These are phyloP conservation scores for Candida dajiaensis DNA, from an alignment of 805 yeast genomes.

Conservation along the genomic window DNA sequence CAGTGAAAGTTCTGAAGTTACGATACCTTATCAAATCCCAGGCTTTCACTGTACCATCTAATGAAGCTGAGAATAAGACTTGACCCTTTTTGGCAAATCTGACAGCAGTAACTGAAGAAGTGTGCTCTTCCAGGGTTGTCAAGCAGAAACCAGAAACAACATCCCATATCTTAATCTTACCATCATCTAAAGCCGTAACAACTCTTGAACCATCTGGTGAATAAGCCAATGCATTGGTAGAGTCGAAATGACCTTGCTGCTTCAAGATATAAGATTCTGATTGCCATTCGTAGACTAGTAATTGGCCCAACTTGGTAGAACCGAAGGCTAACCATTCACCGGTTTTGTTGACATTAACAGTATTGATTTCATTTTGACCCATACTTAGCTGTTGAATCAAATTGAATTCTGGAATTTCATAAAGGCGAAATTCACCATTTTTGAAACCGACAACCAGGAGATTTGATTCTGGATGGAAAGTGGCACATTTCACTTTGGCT, in stretches of 20 bases:
- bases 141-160: slow-evolving; percentile 86
- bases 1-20: slow-evolving; percentile 91
- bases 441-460: slow-evolving; percentile 83
- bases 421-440: slow-evolving; percentile 85
- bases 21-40: slow-evolving; percentile 93
- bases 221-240: slow-evolving; percentile 76
- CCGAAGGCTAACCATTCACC: slow-evolving; percentile 99
- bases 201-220: slow-evolving; percentile 93
- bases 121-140: slow-evolving; percentile 87
- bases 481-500: slow-evolving; percentile 68
- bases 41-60: slow-evolving; percentile 96
- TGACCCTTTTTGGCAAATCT: slow-evolving; percentile 86
- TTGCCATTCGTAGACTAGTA: slow-evolving; percentile 97
- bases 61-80: slow-evolving; percentile 83
- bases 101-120: slow-evolving; percentile 81
- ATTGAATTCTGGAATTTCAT: slow-evolving; percentile 78
- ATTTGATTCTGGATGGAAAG: slow-evolving; percentile 71
- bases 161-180: slow-evolving; percentile 96
- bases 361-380: slow-evolving; percentile 86
- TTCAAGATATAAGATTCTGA: slow-evolving; percentile 91
- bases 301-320: slow-evolving; percentile 83
- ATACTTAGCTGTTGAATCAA: slow-evolving; percentile 81
- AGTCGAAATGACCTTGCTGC: slow-evolving; percentile 96
- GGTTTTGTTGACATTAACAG: slow-evolving; percentile 68
- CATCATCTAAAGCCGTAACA: slow-evolving; percentile 95